Evolutionary conservation across 2,329 filamentous ascomycete species (phyloP).

Genomic region (Fusarium musae): DNA sequence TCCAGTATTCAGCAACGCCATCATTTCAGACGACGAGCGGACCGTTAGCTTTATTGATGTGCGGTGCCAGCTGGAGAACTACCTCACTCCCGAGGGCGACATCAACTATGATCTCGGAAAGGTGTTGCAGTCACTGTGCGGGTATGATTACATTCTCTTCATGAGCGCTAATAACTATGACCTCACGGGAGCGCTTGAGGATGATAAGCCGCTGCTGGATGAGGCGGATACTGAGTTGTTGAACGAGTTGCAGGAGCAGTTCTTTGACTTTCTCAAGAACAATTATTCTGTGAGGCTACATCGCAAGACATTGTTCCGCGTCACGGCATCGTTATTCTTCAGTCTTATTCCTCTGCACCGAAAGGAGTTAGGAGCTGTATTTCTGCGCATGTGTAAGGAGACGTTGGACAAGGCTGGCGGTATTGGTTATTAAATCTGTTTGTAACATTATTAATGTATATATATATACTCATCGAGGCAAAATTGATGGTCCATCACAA

Average conservation of each 20-base stretch:
- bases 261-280: background rate
- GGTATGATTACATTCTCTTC: background rate
- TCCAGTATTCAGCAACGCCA: background rate
- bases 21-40: background rate
- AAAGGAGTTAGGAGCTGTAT: background rate
- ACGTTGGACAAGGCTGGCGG: background rate
- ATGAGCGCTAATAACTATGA: background rate
- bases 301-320: background rate
- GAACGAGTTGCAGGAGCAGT: background rate
- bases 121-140: background rate
- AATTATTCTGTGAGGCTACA: background rate
- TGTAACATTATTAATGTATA: too few species aligned
- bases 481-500: rapidly evolving
- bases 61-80: background rate
- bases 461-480: background rate
- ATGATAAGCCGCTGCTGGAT: background rate
- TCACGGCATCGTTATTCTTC: background rate
- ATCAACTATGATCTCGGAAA: background rate
- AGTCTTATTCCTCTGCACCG: background rate
- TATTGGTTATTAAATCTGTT: background rate
- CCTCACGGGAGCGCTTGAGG: background rate
- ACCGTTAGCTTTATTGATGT: background rate
- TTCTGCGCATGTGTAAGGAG: background rate
- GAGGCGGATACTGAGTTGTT: background rate
- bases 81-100: background rate